phyloP scores from a whole-genome alignment of 768 basidiomycete species.

The Tylopilus sp. region DNA sequence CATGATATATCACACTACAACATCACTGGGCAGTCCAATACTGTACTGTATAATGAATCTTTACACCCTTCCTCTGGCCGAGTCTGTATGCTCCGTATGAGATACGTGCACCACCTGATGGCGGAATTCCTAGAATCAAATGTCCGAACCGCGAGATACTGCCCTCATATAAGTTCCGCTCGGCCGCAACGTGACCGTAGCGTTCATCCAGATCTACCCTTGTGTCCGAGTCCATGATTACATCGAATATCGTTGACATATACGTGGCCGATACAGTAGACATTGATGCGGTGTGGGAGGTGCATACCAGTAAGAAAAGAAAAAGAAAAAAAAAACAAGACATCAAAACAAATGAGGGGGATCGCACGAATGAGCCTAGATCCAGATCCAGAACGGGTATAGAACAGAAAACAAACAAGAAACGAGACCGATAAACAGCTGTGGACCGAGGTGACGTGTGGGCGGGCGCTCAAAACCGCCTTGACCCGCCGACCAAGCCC shows the following conservation, averaged over 20 bases:
- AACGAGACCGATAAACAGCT: not conserved
- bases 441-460: not conserved
- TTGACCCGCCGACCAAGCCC: slow-evolving; percentile 59
- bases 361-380: slow-evolving; percentile 7
- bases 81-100: too few relatives aligned
- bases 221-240: too few relatives aligned
- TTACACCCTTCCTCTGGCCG: too few relatives aligned
- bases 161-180: too few relatives aligned
- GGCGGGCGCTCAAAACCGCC: slow-evolving; percentile 52
- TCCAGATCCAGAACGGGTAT: slow-evolving; percentile 20
- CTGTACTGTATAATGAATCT: too few relatives aligned
- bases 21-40: too few relatives aligned
- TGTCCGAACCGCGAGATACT: too few relatives aligned
- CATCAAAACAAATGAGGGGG: not conserved
- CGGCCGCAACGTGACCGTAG: too few relatives aligned
- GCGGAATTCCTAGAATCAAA: too few relatives aligned
- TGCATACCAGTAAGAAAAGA: slow-evolving; percentile 9
- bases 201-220: too few relatives aligned
- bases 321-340: not conserved
- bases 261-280: slow-evolving; percentile 27
- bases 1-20: too few relatives aligned
- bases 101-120: too few relatives aligned
- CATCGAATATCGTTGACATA: slow-evolving; percentile 22
- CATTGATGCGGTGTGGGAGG: not conserved
- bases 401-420: not conserved